Evolutionary conservation across 202 grass and related monocot genomes (phyloP).

Genomic region (Panicum hallii): DNA sequence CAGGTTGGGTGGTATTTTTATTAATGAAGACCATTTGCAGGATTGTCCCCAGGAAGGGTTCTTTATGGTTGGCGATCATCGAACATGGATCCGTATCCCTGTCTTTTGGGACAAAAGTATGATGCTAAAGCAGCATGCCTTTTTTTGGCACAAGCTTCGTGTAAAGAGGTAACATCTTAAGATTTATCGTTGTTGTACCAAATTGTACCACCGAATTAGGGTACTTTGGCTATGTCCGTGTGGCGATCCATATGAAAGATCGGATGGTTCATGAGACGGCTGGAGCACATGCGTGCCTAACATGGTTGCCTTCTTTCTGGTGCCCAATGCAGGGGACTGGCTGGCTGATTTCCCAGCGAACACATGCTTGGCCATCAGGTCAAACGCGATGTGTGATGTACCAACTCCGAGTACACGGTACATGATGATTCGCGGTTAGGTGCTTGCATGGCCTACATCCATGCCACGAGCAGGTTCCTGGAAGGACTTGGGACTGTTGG

Average conservation of each 20-base stretch:
- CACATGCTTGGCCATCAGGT: constrained; percentile 40
- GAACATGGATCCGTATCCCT: constrained; percentile 43
- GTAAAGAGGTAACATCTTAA: constrained; percentile 30
- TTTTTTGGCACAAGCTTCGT: constrained; percentile 1
- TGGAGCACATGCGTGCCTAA: constrained; percentile 13
- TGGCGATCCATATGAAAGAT: background rate
- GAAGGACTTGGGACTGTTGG: constrained; percentile 21
- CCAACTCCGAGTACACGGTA: constrained; percentile 36
- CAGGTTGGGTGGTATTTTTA: constrained; percentile 34
- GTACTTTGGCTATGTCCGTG: background rate
- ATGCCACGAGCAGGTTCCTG: constrained; percentile 33
- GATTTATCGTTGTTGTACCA: background rate
- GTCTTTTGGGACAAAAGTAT: constrained; percentile 34
- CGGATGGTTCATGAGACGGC: constrained; percentile 19
- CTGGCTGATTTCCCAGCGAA: constrained; percentile 21
- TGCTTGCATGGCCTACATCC: constrained; percentile 40
- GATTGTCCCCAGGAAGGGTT: background rate
- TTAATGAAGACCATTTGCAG: constrained; percentile 28
- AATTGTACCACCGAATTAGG: constrained; percentile 34
- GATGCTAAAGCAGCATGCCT: constrained; percentile 26
- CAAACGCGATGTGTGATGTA: constrained; percentile 43
- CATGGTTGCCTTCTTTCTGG: constrained; percentile 31
- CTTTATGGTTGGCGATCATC: constrained; percentile 38
- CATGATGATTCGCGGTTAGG: constrained; percentile 52
- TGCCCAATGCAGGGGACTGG: background rate